Base-by-base conservation (phyloP, 805 yeast genomes). In the Debaryomyces maramus region DNA sequence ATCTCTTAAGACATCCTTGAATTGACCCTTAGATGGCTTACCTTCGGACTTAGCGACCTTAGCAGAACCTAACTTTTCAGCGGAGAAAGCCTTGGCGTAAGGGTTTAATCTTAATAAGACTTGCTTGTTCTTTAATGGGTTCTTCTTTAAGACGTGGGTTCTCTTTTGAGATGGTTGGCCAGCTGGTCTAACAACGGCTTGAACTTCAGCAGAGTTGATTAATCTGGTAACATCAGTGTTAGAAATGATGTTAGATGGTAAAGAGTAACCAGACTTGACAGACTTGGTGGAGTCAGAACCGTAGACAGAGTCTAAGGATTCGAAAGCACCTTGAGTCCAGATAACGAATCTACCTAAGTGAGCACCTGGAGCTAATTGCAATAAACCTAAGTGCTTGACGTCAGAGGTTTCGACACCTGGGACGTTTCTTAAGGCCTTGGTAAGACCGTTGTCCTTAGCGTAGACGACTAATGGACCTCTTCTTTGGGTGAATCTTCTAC, bases 311-410 rank as follows among this genome's bases (percentile, higher is more conserved):
- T 93, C 99, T 69, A 93, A 83, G 65, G 90, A 82, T 71, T 90
- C 85, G 74, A 93, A 89, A 71, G 99, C 99, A 71, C 88, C 78
- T 81, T 90, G 96, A 69, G 99, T 90, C 99, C 99, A 93, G 88
- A 93, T 88, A 68, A 93, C 85, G 68, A 93, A 93, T 84, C 99
- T 90, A 81, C 99, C 99, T 67, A 93, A 80, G 83, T 93, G 99
- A 70, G 98, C 96, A 85, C 99, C 99, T 75, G 99, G 99, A 64
- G 99, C 99, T 68, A 93, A 86, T 81, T 91, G 98, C 72, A 93
- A 85, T 65, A 93, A 81, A 79, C 93, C 93, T 67, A 93, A 82
- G 69, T 90, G 79, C 64, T 85, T 78, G 63, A 93, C 99, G 72
- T 83, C 78, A 64, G 91, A 83, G 67, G 96, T 83, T 81, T 93